Conservation (phyloP, 202 grass and related monocot species). For the Schoenoplectus tabernaemontani region DNA sequence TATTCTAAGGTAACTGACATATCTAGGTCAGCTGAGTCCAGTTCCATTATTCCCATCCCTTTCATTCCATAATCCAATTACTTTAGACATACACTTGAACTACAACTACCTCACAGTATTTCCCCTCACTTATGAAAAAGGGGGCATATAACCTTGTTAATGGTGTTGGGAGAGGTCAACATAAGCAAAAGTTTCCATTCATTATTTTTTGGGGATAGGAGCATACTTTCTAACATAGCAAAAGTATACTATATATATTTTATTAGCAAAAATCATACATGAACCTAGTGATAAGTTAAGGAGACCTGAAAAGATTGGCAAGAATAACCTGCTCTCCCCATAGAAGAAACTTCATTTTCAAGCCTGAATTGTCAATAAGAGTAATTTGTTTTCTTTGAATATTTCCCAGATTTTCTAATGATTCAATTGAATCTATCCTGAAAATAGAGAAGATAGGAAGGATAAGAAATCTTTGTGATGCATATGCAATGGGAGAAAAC, state of each 20-base stretch:
- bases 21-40: neutral
- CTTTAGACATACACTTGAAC: neutral
- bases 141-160: neutral
- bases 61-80: neutral
- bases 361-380: constrained; percentile 64
- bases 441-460: constrained; percentile 22
- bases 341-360: constrained; percentile 75
- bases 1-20: neutral
- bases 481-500: neutral
- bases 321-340: constrained; percentile 92
- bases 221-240: neutral
- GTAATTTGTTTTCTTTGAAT: constrained; percentile 62
- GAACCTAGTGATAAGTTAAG: constrained; percentile 15
- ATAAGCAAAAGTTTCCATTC: neutral
- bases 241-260: neutral
- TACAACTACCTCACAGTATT: neutral
- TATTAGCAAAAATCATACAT: neutral
- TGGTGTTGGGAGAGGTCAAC: neutral
- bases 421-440: constrained; percentile 77
- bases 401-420: constrained; percentile 51
- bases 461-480: neutral
- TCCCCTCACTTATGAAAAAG: neutral
- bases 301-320: constrained; percentile 92
- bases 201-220: neutral
- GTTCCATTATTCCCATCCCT: neutral